Evolutionary conservation across 2,329 filamentous ascomycete genomes (phyloP).

Genomic region (Zasmidium citrigriseum): DNA sequence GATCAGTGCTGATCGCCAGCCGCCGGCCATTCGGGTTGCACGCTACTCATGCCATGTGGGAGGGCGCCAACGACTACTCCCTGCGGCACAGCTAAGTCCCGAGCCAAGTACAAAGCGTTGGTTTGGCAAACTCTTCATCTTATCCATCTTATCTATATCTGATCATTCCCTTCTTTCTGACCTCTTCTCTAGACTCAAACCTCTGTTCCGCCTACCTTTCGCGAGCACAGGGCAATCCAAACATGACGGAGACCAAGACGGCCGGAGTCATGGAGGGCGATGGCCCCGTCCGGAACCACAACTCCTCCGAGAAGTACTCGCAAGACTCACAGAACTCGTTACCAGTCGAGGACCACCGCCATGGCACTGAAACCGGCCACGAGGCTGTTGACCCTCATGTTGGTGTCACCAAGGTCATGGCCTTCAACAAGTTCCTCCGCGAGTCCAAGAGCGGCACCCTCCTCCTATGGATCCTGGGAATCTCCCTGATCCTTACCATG

Average conservation of each 20-base stretch:
- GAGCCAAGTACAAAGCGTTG: too few species aligned
- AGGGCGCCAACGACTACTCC: too few species aligned
- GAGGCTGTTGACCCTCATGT: constrained; percentile 1
- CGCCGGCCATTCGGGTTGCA: too few species aligned
- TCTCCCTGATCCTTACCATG: constrained; percentile 32
- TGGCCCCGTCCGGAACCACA: neutral
- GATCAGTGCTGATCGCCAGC: too few species aligned
- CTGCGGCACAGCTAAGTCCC: too few species aligned
- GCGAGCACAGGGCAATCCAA: neutral
- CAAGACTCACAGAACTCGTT: neutral
- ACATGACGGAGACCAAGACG: constrained; percentile 2
- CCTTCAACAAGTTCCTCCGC: constrained; percentile 32
- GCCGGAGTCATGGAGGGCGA: neutral
- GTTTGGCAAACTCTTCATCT: too few species aligned
- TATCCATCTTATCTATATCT: neutral
- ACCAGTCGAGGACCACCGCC: neutral
- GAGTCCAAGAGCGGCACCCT: constrained; percentile 26
- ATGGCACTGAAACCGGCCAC: neutral
- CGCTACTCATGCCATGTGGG: too few species aligned
- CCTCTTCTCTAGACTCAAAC: neutral
- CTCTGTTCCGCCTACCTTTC: neutral
- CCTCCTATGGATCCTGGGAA: constrained; percentile 24
- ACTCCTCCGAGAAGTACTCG: neutral
- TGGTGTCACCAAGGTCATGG: constrained; percentile 28
- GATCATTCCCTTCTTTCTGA: neutral